Percentiles rank a stretch among this genome's conserved stretches.
phyloP scores from a whole-genome alignment of 148 eudicot genomes.

The Camellia granthamiana region DNA sequence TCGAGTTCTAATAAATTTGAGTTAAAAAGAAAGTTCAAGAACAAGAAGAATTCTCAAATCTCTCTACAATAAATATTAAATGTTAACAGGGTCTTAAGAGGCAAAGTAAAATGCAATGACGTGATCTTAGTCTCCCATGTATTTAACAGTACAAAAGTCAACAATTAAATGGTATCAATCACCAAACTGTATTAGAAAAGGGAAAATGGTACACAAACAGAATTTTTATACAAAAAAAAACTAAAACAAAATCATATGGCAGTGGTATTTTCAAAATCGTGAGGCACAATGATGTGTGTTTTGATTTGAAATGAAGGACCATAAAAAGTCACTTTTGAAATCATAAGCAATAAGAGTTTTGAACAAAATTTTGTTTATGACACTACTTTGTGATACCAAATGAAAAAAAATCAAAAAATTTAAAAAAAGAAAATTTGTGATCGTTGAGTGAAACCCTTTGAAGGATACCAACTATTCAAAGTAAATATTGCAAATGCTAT shows the following conservation, averaged over 20 bases:
- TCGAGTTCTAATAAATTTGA: background rate
- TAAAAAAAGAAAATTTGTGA: background rate
- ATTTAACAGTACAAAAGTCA: background rate
- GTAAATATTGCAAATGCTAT: background rate
- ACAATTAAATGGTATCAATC: background rate
- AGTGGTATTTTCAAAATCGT: too few species aligned
- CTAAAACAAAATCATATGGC: too few species aligned
- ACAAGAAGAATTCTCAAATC: conserved; percentile 1
- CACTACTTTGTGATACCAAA: too few species aligned
- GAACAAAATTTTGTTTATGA: too few species aligned
- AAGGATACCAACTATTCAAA: background rate
- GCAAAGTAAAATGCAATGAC: conserved; percentile 1
- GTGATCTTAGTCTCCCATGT: background rate
- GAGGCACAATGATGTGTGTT: too few species aligned
- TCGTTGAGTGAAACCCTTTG: conserved; percentile 5
- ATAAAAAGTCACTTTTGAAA: background rate
- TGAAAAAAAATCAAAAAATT: too few species aligned
- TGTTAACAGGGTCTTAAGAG: background rate
- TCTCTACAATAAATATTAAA: background rate
- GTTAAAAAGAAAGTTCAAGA: too few species aligned
- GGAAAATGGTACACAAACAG: too few species aligned
- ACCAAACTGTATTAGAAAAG: background rate
- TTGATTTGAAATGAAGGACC: too few species aligned
- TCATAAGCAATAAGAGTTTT: too few species aligned
- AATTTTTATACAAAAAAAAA: too few species aligned